Percentiles rank a stretch among this genome's conserved stretches.
Evolutionary conservation across 2,329 filamentous ascomycete species (phyloP).

Genomic region (Ophiostoma sp.): DNA sequence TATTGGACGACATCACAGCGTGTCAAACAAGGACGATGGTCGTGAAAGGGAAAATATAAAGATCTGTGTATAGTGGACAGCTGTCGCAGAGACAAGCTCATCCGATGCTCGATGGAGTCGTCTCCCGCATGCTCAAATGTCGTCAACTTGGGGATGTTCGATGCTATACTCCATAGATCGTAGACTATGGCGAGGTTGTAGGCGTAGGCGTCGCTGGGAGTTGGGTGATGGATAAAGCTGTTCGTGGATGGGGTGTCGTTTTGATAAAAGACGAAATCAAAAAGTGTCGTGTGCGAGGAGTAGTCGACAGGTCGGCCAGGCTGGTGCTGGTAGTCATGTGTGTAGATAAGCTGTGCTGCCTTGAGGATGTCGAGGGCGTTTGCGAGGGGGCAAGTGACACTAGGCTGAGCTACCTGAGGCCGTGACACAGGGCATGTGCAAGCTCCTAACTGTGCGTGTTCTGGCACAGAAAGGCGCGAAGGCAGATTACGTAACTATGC

Average conservation of each 20-base stretch:
- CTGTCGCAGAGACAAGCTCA: constrained; percentile 22
- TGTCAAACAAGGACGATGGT: not conserved
- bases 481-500: constrained; percentile 23
- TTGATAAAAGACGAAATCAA: not conserved
- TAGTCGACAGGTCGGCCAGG: not conserved
- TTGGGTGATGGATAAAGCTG: not conserved
- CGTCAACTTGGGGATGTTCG: not conserved
- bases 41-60: not conserved
- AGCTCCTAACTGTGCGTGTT: not conserved
- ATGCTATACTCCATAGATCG: not conserved
- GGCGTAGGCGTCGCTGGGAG: not conserved
- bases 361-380: not conserved
- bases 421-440: not conserved
- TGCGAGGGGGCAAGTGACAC: constrained; percentile 23
- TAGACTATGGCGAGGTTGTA: not conserved
- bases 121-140: constrained; percentile 19
- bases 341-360: constrained; percentile 21
- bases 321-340: constrained; percentile 27
- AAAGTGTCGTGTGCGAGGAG: not conserved
- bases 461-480: not conserved
- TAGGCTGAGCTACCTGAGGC: not conserved
- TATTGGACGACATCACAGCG: constrained; percentile 47
- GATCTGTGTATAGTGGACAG: not conserved
- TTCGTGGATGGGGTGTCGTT: not conserved
- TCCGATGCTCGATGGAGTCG: not conserved